Conservation (phyloP, 2,329 filamentous ascomycete species). For the Aspergillus tamarii region DNA sequence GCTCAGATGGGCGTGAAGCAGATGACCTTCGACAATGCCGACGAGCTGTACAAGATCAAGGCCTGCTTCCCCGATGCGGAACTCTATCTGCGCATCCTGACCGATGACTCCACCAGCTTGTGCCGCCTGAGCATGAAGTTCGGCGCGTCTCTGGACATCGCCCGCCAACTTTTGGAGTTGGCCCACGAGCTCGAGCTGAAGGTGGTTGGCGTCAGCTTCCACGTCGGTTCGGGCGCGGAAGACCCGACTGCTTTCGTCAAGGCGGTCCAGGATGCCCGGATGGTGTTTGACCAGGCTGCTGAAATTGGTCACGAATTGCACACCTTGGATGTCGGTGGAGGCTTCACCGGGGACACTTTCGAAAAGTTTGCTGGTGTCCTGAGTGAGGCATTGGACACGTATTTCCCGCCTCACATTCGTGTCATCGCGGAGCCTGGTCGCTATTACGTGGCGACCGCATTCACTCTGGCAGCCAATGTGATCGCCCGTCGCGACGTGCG, state of each 20-base stretch:
- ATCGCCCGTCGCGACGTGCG: slow-evolving; percentile 91
- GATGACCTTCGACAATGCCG: slow-evolving; percentile 99
- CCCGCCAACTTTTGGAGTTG: slow-evolving; percentile 73
- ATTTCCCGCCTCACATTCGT: slow-evolving; percentile 81
- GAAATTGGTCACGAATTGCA: slow-evolving; percentile 78
- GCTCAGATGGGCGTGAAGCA: slow-evolving; percentile 83
- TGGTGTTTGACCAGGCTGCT: slow-evolving; percentile 83
- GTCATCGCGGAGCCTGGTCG: slow-evolving; percentile 96
- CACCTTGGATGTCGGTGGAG: slow-evolving; percentile 90
- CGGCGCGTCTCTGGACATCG: slow-evolving; percentile 83
- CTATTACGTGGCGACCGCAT: slow-evolving; percentile 92
- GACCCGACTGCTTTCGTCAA: slow-evolving; percentile 91
- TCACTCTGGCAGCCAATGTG: slow-evolving; percentile 92
- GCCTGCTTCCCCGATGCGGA: slow-evolving; percentile 86
- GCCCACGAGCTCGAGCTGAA: slow-evolving; percentile 84
- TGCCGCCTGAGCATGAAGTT: slow-evolving; percentile 98
- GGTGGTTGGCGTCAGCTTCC: slow-evolving; percentile 95
- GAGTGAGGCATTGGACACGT: slow-evolving; percentile 76
- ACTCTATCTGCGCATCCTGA: slow-evolving; percentile 91
- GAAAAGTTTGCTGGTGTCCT: slow-evolving; percentile 86
- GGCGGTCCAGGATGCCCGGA: slow-evolving; percentile 84
- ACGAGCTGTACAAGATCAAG: slow-evolving; percentile 98
- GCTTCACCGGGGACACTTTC: slow-evolving; percentile 88
- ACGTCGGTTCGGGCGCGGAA: slow-evolving; percentile 93
- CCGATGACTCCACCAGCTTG: slow-evolving; percentile 91